A percentile compares a stretch with the other conserved stretches of the same genome.
These are phyloP conservation scores for Didymella glomerata DNA, from an alignment of 2,329 filamentous ascomycete species.

Conservation along the genomic window DNA sequence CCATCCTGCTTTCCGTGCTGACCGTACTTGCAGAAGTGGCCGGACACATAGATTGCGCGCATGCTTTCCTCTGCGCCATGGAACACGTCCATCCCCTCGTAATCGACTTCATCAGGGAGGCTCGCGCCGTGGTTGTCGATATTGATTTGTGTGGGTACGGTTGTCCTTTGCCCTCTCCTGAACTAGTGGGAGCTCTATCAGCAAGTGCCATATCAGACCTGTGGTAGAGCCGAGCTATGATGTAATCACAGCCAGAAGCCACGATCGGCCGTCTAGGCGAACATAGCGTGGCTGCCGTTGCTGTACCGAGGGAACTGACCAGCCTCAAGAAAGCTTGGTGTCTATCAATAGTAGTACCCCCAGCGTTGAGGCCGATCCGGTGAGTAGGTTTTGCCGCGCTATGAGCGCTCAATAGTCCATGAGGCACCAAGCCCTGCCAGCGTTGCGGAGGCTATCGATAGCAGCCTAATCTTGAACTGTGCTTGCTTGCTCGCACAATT, in stretches of 20 bases:
- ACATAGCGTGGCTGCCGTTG: constrained; percentile 20
- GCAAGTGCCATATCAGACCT: constrained; percentile 11
- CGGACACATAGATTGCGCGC: constrained; percentile 13
- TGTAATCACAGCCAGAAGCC: constrained; percentile 22
- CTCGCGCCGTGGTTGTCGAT: constrained; percentile 14
- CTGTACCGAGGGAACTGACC: constrained; percentile 12
- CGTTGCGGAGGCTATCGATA: constrained; percentile 1
- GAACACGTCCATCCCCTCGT: not conserved
- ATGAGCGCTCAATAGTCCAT: constrained; percentile 10
- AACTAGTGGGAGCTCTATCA: constrained; percentile 10
- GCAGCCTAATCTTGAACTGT: not conserved
- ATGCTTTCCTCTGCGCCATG: constrained; percentile 12
- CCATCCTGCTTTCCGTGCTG: constrained; percentile 17
- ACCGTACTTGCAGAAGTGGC: not conserved
- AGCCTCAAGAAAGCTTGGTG: constrained; percentile 23
- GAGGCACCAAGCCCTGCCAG: constrained; percentile 2
- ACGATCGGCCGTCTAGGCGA: constrained; percentile 12
- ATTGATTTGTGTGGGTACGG: constrained; percentile 19
- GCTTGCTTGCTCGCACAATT: not conserved
- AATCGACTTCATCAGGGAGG: not conserved
- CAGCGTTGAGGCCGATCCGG: constrained; percentile 1
- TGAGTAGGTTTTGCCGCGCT: constrained; percentile 6
- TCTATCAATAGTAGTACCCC: constrained; percentile 21
- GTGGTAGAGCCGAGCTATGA: constrained; percentile 17
- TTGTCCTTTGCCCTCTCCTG: constrained; percentile 11